These are phyloP conservation scores for Pichia sp. DNA, from an alignment of 1,139 yeast genomes.

Conservation along the genomic window DNA sequence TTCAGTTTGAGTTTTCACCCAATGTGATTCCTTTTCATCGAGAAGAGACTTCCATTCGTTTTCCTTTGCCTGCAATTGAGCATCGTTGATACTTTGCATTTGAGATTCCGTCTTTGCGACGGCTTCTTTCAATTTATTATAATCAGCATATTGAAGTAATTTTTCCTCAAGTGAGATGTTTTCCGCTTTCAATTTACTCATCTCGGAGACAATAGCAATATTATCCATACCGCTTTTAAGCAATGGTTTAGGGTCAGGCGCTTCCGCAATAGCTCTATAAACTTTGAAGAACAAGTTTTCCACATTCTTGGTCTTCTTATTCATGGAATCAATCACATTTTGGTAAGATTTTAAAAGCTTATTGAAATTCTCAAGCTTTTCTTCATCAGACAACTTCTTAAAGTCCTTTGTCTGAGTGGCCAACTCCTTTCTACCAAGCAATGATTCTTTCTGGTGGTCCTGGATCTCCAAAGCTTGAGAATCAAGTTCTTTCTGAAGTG, in stretches of 20 bases:
- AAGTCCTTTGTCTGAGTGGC: conserved; percentile 81
- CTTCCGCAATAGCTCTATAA: conserved; percentile 73
- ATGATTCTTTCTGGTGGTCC: conserved; percentile 59
- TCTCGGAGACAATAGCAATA: conserved; percentile 41
- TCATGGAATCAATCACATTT: conserved; percentile 75
- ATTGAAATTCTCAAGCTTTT: conserved; percentile 61
- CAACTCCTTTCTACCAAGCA: conserved; percentile 63
- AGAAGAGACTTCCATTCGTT: conserved; percentile 52
- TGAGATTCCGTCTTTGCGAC: conserved; percentile 45
- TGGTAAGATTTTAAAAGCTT: conserved; percentile 74
- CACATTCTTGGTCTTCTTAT: conserved; percentile 67
- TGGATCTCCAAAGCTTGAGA: conserved; percentile 67
- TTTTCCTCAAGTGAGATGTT: conserved; percentile 52
- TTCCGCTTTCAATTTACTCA: conserved; percentile 45
- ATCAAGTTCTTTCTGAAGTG: conserved; percentile 65
- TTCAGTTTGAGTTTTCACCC: conserved; percentile 46
- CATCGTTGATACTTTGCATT: conserved; percentile 24
- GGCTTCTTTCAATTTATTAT: conserved; percentile 62
- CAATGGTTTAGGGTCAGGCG: conserved; percentile 88
- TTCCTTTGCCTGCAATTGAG: conserved; percentile 44
- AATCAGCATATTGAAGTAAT: conserved; percentile 63
- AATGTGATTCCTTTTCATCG: conserved; percentile 57
- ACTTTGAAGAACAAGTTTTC: conserved; percentile 69
- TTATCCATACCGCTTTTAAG: conserved; percentile 67
- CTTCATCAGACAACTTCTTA: conserved; percentile 59